These are phyloP conservation scores for Penicilliopsis zonata DNA, from an alignment of 495 filamentous ascomycete species.

Conservation along the genomic window DNA sequence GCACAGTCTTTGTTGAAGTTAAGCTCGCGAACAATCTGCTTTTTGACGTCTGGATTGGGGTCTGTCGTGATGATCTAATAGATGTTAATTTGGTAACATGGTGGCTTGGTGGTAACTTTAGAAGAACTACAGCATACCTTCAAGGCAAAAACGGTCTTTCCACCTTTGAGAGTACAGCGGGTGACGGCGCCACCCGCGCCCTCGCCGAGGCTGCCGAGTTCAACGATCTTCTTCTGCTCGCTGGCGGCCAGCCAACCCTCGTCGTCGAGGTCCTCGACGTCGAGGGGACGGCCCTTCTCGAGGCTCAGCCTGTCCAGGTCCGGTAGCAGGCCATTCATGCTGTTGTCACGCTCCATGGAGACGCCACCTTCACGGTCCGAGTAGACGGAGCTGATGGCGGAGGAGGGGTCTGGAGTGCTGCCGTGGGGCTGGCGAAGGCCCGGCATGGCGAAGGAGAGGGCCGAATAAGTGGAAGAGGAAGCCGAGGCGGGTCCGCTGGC, in stretches of 20 bases:
- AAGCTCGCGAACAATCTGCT: constrained; percentile 90
- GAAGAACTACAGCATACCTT: constrained; percentile 51
- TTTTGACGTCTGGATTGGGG: constrained; percentile 93
- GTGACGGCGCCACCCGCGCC: constrained; percentile 95
- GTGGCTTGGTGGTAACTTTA: neutral
- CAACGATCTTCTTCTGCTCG: constrained; percentile 71
- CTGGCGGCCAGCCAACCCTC: constrained; percentile 90
- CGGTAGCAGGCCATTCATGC: constrained; percentile 50
- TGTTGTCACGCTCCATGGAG: constrained; percentile 66
- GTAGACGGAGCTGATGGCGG: constrained; percentile 73
- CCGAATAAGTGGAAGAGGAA: constrained; percentile 71
- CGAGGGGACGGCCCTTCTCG: constrained; percentile 68
- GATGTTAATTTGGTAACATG: constrained; percentile 4
- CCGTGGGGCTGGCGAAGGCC: constrained; percentile 45
- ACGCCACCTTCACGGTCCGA: constrained; percentile 58
- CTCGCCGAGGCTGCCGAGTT: constrained; percentile 85
- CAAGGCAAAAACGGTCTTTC: constrained; percentile 89
- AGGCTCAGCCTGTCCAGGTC: constrained; percentile 63
- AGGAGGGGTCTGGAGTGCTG: constrained; percentile 73
- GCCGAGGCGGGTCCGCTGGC: constrained; percentile 68
- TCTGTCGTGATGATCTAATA: constrained; percentile 90
- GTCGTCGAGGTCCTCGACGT: constrained; percentile 91
- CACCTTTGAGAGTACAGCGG: constrained; percentile 72
- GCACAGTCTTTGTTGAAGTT: constrained; percentile 96
- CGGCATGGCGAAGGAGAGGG: constrained; percentile 61